Evolutionary conservation across 192 early-diverging fungal genomes (phyloP).

Genomic region (Backusella parvicylindrica): DNA sequence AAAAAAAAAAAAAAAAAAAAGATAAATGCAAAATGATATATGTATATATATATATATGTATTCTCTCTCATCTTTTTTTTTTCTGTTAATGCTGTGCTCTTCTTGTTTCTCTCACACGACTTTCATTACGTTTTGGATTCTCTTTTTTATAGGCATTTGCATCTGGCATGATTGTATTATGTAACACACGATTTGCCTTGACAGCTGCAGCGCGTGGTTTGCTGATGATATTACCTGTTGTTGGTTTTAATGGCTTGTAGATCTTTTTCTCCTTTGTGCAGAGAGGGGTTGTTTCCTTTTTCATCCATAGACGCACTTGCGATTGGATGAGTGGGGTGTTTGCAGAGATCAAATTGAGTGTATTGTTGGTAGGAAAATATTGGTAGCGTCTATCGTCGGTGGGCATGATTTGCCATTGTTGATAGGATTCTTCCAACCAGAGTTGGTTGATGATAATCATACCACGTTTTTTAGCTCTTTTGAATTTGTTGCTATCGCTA

Average conservation of each 20-base stretch:
- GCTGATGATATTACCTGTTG: conserved; percentile 20
- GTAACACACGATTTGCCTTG: conserved; percentile 40
- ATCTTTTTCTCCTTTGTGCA: neutral
- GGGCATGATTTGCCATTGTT: conserved; percentile 54
- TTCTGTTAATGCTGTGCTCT: neutral
- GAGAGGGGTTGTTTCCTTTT: conserved; percentile 16
- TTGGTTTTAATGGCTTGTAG: conserved; percentile 2
- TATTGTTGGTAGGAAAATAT: conserved; percentile 43
- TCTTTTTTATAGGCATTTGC: conserved; percentile 52
- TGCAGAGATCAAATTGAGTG: conserved; percentile 55
- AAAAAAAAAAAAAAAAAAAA: neutral
- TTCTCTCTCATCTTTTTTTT: neutral
- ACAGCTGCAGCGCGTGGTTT: conserved; percentile 47
- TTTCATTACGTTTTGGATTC: neutral
- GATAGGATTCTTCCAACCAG: conserved; percentile 82
- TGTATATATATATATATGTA: neutral
- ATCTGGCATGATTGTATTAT: conserved; percentile 49
- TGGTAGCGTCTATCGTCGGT: conserved; percentile 46
- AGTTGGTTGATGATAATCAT: conserved; percentile 76
- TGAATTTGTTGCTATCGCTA: conserved; percentile 63
- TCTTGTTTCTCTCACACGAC: neutral
- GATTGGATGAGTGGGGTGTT: conserved; percentile 35
- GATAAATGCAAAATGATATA: too few relatives aligned
- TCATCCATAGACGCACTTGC: conserved; percentile 39
- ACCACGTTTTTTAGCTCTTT: conserved; percentile 53